Evolutionary conservation across 2,329 filamentous ascomycete species (phyloP), one percentile per base, ranked within the genome.

Genomic region (Chaetothyriales sp.): DNA sequence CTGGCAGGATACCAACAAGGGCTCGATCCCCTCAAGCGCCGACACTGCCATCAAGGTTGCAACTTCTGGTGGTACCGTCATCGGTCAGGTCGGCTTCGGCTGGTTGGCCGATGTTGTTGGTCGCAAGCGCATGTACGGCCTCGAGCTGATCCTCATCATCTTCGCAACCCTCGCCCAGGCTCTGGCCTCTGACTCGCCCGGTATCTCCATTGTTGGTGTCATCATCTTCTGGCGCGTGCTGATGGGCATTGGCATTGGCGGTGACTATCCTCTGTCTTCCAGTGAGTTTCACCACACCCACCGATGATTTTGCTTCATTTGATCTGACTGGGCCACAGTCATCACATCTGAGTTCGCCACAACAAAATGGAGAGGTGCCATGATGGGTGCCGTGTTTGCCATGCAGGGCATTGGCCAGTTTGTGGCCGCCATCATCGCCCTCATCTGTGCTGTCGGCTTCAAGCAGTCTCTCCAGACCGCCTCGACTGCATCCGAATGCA

Each of bases 331-430:
- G 48, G 49, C 15, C 22, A 25, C 44, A 52, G 39, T 59, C 49
- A 47, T 50, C n/a, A 44, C 55, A 2, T 44, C 19, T 8, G 44
- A 78, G 60, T 92, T 92, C 61, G 84, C 86, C 9, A 89, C 83
- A 3, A 90, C 85, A 49, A 87, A 83, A 67, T 89, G 84, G 80
- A 73, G 86, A 66, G 86, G 85, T 58, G 84, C 84, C 57, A 92
- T 92, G 82, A 89, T 93, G 81, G 84, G 79, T 32, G 75, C 84
- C 15, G 86, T 92, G 49, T 92, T 92, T 62, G 84, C 85, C 58
- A 90, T 89, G 84, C 86, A 93, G 65, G 85, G 86, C 57, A 76
- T 92, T 48, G 86, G 86, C 18, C 86, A 92, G 66, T 80, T 92
- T 50, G 73, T 73, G 22, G 85, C 83, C 47, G 84, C 84, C 46